Percentiles rank a stretch among this genome's conserved stretches.
Evolutionary conservation across 2,329 filamentous ascomycete genomes (phyloP).

Genomic region (Penicillium sp.): DNA sequence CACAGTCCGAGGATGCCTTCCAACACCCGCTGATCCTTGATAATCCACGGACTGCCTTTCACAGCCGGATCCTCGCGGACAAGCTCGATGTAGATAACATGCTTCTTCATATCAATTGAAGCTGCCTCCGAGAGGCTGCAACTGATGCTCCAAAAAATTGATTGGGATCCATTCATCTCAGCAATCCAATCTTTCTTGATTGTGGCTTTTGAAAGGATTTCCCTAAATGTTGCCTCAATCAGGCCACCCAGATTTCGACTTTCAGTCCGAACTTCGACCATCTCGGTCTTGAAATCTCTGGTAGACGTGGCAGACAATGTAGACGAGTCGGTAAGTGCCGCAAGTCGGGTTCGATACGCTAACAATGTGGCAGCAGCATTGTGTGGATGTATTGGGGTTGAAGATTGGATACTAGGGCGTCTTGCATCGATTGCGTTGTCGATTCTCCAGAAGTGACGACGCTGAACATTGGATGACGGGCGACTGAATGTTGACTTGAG

Average conservation of each 20-base stretch:
- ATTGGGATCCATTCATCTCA: neutral
- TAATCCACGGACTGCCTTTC: neutral
- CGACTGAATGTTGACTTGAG: too few relatives aligned
- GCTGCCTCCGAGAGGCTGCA: neutral
- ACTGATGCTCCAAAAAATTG: neutral
- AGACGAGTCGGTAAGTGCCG: neutral
- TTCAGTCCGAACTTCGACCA: neutral
- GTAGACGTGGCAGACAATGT: neutral
- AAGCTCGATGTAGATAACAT: neutral
- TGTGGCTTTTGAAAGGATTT: neutral
- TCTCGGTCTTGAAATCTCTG: neutral
- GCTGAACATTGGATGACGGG: neutral
- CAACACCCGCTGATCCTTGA: neutral
- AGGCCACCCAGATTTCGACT: neutral
- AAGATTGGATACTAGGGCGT: neutral
- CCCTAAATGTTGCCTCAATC: neutral
- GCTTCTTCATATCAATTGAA: neutral
- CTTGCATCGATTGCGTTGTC: neutral
- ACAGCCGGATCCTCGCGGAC: neutral
- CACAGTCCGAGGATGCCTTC: conserved; percentile 1
- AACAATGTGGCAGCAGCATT: neutral
- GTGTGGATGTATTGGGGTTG: neutral
- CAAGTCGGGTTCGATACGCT: conserved; percentile 1
- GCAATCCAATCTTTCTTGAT: neutral
- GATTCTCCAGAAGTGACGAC: neutral